Conservation (phyloP, 75 land plant species). For the Picea glauca region DNA sequence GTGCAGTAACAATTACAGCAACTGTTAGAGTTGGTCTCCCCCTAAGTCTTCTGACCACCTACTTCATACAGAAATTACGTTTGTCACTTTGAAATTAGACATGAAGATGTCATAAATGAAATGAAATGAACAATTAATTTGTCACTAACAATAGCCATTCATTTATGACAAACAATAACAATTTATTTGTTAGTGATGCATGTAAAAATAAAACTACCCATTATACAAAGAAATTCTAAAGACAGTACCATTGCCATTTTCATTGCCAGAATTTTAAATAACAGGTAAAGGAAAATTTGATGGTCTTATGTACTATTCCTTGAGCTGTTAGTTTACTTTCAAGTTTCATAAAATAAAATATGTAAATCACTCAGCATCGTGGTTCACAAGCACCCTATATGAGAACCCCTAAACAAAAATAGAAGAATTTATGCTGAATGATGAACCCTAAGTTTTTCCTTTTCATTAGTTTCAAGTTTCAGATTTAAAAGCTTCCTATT, state of each 20-base stretch:
- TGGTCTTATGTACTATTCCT: background rate
- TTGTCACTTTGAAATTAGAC: background rate
- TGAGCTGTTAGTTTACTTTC: background rate
- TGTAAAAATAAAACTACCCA: too few species aligned
- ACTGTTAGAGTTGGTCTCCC: slow-evolving; percentile 52
- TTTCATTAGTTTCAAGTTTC: background rate
- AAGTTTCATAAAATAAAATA: background rate
- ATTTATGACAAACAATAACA: too few species aligned
- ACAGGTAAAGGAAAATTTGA: background rate
- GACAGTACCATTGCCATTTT: too few species aligned
- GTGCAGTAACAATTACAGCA: slow-evolving; percentile 35
- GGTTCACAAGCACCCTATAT: too few species aligned
- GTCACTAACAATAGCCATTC: too few species aligned
- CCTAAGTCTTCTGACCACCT: slow-evolving; percentile 59
- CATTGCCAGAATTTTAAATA: too few species aligned
- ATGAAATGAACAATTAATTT: too few species aligned
- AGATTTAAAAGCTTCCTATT: background rate
- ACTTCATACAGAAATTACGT: slow-evolving; percentile 4
- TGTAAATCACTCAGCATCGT: background rate
- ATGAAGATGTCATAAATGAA: background rate
- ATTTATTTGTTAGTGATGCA: too few species aligned
- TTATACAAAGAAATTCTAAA: too few species aligned
- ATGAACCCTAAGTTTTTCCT: background rate
- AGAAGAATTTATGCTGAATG: background rate
- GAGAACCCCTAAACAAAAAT: background rate